Conservation (phyloP, 768 basidiomycete genomes). For the Lactarius evosmus region DNA sequence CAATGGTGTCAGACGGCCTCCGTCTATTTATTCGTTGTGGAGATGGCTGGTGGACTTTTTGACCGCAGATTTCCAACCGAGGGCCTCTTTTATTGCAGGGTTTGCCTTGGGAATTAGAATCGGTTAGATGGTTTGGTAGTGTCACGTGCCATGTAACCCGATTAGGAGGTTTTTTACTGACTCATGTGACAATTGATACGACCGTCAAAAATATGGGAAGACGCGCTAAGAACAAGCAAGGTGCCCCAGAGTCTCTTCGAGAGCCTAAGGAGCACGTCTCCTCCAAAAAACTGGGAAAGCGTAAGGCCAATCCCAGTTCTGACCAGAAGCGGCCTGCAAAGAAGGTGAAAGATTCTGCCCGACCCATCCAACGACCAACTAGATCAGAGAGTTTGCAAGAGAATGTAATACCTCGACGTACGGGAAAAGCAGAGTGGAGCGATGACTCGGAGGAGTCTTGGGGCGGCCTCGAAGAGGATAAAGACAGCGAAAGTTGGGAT, state of each 20-base stretch:
- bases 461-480: constrained; percentile 36
- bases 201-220: constrained; percentile 59
- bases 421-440: constrained; percentile 27
- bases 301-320: constrained; percentile 53
- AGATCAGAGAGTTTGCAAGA: constrained; percentile 28
- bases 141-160: background rate
- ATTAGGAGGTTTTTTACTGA: background rate
- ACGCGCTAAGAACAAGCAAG: constrained; percentile 82
- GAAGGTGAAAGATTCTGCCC: constrained; percentile 37
- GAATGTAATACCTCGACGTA: background rate
- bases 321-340: constrained; percentile 35
- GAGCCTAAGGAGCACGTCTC: constrained; percentile 40
- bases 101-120: constrained; percentile 76
- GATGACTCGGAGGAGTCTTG: constrained; percentile 29
- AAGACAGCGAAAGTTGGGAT: constrained; percentile 54
- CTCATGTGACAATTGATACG: background rate
- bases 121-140: constrained; percentile 45
- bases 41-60: constrained; percentile 72
- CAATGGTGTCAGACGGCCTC: constrained; percentile 52
- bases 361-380: background rate
- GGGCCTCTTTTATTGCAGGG: constrained; percentile 86
- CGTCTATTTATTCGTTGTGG: constrained; percentile 64
- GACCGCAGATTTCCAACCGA: constrained; percentile 87
- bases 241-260: constrained; percentile 55
- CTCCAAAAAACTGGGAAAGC: constrained; percentile 65